Evolutionary conservation across 106 monocot genomes (phyloP).

Genomic region (Acanthochlamys bracteata): DNA sequence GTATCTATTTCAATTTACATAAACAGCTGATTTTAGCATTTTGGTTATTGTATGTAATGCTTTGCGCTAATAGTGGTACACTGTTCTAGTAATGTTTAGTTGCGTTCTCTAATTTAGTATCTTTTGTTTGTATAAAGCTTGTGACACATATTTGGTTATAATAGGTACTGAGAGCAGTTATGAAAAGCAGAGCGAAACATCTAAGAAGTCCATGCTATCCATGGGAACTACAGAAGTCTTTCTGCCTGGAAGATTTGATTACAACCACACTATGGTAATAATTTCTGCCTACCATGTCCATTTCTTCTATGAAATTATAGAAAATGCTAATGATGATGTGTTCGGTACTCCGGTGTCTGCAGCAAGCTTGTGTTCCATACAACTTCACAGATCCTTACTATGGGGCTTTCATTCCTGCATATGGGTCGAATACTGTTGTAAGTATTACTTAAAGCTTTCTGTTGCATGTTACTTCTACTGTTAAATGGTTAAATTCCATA

Average conservation of each 20-base stretch:
- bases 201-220: conserved; percentile 21
- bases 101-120: too few relatives aligned
- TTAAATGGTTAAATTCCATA: neutral
- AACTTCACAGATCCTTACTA: conserved; percentile 41
- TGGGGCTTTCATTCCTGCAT: conserved; percentile 34
- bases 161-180: conserved; percentile 26
- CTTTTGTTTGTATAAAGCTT: neutral
- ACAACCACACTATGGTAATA: conserved; percentile 56
- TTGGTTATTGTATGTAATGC: neutral
- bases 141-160: neutral
- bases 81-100: too few relatives aligned
- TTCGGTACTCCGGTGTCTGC: conserved; percentile 3
- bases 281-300: neutral
- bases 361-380: conserved; percentile 46
- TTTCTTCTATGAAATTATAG: neutral
- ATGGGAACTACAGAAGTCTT: conserved; percentile 39
- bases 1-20: conserved; percentile 8
- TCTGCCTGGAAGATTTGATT: conserved; percentile 33
- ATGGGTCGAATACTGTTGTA: conserved; percentile 46
- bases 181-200: conserved; percentile 23
- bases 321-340: neutral
- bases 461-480: neutral
- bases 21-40: neutral
- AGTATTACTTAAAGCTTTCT: conserved; percentile 6
- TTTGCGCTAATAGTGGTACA: too few relatives aligned